Evolutionary conservation across 495 filamentous ascomycete genomes (phyloP), one percentile per base, ranked within the genome.

Genomic region (Daldinia loculata): DNA sequence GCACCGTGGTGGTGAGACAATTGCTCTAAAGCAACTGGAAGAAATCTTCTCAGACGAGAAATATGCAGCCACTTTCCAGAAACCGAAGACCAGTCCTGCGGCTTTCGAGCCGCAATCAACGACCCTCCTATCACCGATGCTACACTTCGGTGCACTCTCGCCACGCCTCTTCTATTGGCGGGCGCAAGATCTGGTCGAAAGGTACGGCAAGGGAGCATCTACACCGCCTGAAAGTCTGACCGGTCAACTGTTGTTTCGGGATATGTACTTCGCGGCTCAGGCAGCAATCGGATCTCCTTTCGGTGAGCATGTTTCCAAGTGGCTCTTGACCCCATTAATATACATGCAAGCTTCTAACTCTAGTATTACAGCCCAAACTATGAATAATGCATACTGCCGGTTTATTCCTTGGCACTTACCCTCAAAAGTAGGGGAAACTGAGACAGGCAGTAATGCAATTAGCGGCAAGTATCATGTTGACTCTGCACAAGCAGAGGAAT

Each of bases 231-330:
- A 85, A 1, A 90, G 86, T 56, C 76, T 93, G 3, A 88, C 84
- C 2, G 90, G 90, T 14, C 90, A 93, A 70, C 78, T 92, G 2
- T 81, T 91, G 0, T 93, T 93, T 74, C 82, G 90, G 0, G 90
- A 93, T 63, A 93, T 92, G 90, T 93, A 91, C 78, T 91, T 93
- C 64, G 90, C 81, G 34, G 90, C 90, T 0, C 90, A 93, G 74
- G 87, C 89, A 2, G 81, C 83, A 0, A 78, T 92, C 2, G 90
- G 90, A 3, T 80, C 83, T 53, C 61, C 78, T 0, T 92, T 88
- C 68, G 80, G 70, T 69, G 76, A 65, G 70, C 24, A 22, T 48
- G 8, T 11, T 24, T 4, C 17, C 19, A 19, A 19, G 17, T 3
- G 0, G 19, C 9, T 48, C 8, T 19, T 48, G 19, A 22, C 8